These are phyloP conservation scores for Themeda triandra DNA, from an alignment of 176 grass and related monocot species.

Conservation along the genomic window DNA sequence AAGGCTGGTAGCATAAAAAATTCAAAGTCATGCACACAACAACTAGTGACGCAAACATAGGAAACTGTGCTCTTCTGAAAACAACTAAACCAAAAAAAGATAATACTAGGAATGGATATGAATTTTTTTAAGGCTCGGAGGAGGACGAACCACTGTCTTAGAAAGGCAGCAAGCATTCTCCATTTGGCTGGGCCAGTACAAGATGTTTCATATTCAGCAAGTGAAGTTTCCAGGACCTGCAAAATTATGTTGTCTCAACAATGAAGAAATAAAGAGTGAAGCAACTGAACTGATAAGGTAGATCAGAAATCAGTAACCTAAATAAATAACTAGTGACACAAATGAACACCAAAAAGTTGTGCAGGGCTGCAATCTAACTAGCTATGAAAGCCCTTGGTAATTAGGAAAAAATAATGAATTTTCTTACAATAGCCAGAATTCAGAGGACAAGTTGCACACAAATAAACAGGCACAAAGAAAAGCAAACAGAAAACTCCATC, in stretches of 20 bases:
- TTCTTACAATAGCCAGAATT: not conserved
- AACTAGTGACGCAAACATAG: not conserved
- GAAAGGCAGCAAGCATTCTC: constrained; percentile 61
- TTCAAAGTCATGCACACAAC: not conserved
- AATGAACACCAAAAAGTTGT: not conserved
- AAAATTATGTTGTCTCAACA: not conserved
- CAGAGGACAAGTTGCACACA: not conserved
- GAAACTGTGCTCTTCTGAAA: not conserved
- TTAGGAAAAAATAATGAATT: not conserved
- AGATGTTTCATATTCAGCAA: constrained; percentile 61
- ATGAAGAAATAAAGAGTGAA: not conserved
- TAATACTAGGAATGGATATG: not conserved
- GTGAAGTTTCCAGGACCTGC: constrained; percentile 55
- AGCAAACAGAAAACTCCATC: not conserved
- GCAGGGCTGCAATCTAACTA: not conserved
- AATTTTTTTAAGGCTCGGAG: constrained; percentile 5
- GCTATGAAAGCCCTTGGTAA: not conserved
- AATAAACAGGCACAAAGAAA: not conserved
- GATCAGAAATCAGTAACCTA: not conserved
- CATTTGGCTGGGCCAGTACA: constrained; percentile 75
- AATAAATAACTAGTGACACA: constrained; percentile 4
- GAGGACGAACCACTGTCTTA: constrained; percentile 62
- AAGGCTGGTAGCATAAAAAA: not conserved
- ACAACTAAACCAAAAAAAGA: not conserved
- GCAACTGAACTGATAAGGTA: not conserved